phyloP scores from a whole-genome alignment of 163 green algal species.

The Scenedesmus sp. region DNA sequence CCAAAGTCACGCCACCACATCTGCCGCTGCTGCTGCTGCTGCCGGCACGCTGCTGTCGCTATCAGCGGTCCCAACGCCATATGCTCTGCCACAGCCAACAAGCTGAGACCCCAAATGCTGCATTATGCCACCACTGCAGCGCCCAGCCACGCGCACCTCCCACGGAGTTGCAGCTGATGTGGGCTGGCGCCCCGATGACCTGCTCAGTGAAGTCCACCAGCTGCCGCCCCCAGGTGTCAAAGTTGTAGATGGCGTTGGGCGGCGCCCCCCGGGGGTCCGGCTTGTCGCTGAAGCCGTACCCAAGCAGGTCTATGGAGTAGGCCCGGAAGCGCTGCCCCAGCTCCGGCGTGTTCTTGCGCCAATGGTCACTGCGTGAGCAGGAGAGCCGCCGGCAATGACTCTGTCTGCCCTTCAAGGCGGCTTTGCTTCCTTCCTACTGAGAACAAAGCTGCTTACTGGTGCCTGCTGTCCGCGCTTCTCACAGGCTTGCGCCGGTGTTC shows the following conservation, averaged over 20 bases:
- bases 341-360: conserved; percentile 75
- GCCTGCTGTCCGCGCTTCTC: too few species aligned
- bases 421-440: too few species aligned
- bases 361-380: conserved; percentile 57
- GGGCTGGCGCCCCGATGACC: conserved; percentile 65
- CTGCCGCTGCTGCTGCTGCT: not conserved
- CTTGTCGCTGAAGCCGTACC: conserved; percentile 79
- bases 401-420: too few species aligned
- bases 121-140: too few species aligned
- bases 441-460: too few species aligned
- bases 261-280: conserved; percentile 26
- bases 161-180: conserved; percentile 94
- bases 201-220: conserved; percentile 77
- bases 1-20: not conserved
- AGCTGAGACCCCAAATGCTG: too few species aligned
- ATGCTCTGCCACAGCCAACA: too few species aligned
- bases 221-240: conserved; percentile 86
- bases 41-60: too few species aligned
- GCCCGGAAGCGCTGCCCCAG: conserved; percentile 67
- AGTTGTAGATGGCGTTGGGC: conserved; percentile 91
- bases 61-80: not conserved
- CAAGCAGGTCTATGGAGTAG: conserved; percentile 95
- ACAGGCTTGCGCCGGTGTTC: not conserved
- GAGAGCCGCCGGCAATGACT: too few species aligned
- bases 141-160: conserved; percentile 76